phyloP scores from a whole-genome alignment of 106 monocot genomes.

The Vanilla planifolia region DNA sequence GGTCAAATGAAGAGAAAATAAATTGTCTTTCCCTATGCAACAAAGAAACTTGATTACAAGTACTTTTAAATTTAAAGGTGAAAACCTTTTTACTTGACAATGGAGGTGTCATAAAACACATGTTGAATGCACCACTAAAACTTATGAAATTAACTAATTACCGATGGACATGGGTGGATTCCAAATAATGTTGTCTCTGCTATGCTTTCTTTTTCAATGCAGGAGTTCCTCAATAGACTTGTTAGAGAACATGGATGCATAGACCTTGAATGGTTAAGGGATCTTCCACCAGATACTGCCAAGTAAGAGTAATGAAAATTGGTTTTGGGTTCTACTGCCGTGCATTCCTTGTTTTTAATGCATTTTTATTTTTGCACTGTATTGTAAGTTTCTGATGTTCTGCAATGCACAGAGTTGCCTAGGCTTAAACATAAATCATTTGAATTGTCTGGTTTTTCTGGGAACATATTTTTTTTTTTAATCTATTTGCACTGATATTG shows the following conservation, averaged over 20 bases:
- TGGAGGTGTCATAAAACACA: neutral
- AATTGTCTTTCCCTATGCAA: no score
- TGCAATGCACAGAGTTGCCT: no score
- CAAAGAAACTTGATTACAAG: no score
- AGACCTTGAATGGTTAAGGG: conserved; percentile 31
- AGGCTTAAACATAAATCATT: no score
- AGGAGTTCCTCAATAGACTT: conserved; percentile 25
- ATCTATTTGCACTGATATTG: no score
- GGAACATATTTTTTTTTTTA: no score
- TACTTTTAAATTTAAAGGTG: no score
- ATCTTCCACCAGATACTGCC: conserved; percentile 22
- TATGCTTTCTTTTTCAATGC: neutral
- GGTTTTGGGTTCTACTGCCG: neutral
- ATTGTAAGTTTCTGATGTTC: no score
- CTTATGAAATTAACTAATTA: neutral
- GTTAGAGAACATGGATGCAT: conserved; percentile 28
- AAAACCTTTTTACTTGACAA: no score
- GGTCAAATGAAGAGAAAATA: no score
- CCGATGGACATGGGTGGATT: neutral
- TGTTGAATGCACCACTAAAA: neutral
- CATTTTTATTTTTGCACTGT: neutral
- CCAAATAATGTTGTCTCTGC: neutral
- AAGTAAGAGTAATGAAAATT: conserved; percentile 19
- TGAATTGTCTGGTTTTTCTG: no score
- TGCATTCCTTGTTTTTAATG: neutral